Evolutionary conservation across 148 eudicot genomes (phyloP).

Genomic region (Camellia sinensis): DNA sequence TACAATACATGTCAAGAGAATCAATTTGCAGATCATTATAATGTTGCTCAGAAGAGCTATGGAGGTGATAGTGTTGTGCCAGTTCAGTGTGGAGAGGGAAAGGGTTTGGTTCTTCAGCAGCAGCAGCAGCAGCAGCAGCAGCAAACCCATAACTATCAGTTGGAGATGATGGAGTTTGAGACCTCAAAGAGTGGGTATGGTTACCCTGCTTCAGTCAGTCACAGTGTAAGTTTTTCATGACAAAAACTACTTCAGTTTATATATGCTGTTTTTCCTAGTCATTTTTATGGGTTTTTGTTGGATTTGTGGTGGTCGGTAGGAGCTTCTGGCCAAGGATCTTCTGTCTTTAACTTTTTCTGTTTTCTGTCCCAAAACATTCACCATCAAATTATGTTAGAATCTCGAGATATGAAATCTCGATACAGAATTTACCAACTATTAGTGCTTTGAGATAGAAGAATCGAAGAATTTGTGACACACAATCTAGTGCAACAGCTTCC

Average conservation of each 20-base stretch:
- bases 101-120: slow-evolving; percentile 31
- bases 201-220: slow-evolving; percentile 46
- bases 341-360: no score
- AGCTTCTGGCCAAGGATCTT: no score
- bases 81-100: slow-evolving; percentile 41
- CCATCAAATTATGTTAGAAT: no score
- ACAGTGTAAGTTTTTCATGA: slow-evolving; percentile 55
- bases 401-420: no score
- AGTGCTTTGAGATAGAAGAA: no score
- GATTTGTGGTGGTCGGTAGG: no score
- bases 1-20: slow-evolving; percentile 46
- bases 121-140: slow-evolving; percentile 24
- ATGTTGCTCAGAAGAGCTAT: slow-evolving; percentile 42
- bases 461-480: no score
- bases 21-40: slow-evolving; percentile 29
- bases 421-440: no score
- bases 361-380: no score
- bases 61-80: slow-evolving; percentile 62
- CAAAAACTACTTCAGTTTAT: background rate
- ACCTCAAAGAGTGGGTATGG: slow-evolving; percentile 41
- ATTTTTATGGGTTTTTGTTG: background rate
- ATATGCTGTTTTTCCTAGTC: background rate
- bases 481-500: no score
- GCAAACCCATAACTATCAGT: slow-evolving; percentile 27
- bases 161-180: slow-evolving; percentile 58